Evolutionary conservation across 2,329 filamentous ascomycete genomes (phyloP), one percentile per base, ranked within the genome.

Genomic region (Penicillium sp.): DNA sequence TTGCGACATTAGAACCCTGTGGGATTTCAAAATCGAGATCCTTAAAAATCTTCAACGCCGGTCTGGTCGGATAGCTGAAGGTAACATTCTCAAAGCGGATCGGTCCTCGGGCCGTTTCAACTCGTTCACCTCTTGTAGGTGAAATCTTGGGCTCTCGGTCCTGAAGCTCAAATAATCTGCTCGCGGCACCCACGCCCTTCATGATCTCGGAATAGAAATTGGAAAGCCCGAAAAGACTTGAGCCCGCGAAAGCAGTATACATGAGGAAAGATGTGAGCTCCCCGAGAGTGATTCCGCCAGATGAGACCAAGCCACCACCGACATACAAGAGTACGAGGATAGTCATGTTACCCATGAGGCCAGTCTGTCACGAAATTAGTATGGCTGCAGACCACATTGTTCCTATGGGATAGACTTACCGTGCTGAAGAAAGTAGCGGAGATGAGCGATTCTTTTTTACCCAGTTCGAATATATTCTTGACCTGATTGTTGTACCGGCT

Each of bases 121-220:
- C 91, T 59, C 85, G 87, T 28, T 80, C 70, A 61, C 94, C 94
- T 52, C 88, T 85, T 0, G 95, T 99, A 20, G 92, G 85, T n/a
- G 87, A 87, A 60, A 97, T 95, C 2, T 86, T 88, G 0, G 92
- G 89, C 58, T 90, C 80, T 61, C 94, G 87, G 71, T 99, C 94
- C 70, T 97, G 92, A 5, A 99, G 82, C 69, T 99, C 94, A 67
- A 99, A 99, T 1, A 99, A 80, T 59, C 94, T 88, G 67, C 89
- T 96, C n/a, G 94, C 94, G 43, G 94, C 94, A 66, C 95, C 94
- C 3, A 96, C 93, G 43, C 95, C 95, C 74, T 99, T 99, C 94
- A 99, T 99, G 60, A 99, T 81, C 71, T 99, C 94, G 0, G 92
- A 96, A 74, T 97, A 99, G 76, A 99, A 99, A 56, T 90, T 91